Conservation (phyloP, 495 filamentous ascomycete genomes). For the Penicillium bovifimosum region DNA sequence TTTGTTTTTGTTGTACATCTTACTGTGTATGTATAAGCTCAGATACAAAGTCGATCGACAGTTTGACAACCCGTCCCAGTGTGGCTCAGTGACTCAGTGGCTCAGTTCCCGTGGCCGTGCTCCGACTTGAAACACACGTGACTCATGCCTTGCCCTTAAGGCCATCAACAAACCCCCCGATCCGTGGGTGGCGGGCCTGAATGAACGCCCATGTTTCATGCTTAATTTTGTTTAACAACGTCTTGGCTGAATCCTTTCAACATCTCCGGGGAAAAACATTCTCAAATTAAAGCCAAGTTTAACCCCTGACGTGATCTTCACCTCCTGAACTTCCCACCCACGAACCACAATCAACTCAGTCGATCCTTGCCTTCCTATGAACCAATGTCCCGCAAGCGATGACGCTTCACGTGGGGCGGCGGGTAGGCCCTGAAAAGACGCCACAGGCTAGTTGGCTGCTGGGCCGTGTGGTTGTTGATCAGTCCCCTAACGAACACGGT, state of each 20-base stretch:
- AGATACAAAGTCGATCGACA: neutral
- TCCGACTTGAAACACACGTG: neutral
- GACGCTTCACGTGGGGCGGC: slow-evolving; percentile 24
- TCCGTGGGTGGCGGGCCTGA: neutral
- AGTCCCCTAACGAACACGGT: slow-evolving; percentile 11
- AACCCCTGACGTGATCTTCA: slow-evolving; percentile 7
- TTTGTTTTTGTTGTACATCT: neutral
- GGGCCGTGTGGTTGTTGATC: slow-evolving; percentile 27
- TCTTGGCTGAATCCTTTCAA: neutral
- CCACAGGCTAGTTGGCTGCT: slow-evolving; percentile 22
- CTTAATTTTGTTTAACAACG: neutral
- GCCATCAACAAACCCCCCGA: neutral
- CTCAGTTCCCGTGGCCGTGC: too few species aligned
- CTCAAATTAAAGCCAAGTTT: neutral
- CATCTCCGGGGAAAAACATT: neutral
- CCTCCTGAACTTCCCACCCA: slow-evolving; percentile 7
- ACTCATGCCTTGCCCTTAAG: neutral
- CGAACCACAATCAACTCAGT: neutral
- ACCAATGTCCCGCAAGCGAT: slow-evolving; percentile 20
- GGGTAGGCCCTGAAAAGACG: slow-evolving; percentile 11
- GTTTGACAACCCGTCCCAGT: neutral
- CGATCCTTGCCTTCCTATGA: slow-evolving; percentile 19
- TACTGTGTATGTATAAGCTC: neutral
- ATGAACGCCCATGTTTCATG: neutral
- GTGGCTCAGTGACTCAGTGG: too few species aligned